Conservation (phyloP, 2,329 filamentous ascomycete genomes). For the Gremmenia infestans region DNA sequence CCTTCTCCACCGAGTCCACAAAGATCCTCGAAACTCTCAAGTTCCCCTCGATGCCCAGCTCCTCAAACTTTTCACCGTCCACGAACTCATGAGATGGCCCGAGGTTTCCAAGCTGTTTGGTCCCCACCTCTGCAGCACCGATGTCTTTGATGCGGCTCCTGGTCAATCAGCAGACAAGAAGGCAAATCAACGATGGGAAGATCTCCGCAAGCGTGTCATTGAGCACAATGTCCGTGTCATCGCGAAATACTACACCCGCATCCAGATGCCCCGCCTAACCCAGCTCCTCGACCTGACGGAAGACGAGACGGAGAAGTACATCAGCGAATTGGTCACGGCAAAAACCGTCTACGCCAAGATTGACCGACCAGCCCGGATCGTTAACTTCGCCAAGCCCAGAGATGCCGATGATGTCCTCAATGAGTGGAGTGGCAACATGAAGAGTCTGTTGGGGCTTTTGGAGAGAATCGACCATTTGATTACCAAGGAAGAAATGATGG, state of each 20-base stretch:
- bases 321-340: constrained; percentile 90
- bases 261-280: constrained; percentile 85
- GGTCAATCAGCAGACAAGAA: constrained; percentile 69
- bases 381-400: constrained; percentile 90
- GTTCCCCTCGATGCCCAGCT: constrained; percentile 78
- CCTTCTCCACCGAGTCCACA: constrained; percentile 85
- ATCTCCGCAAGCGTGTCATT: constrained; percentile 95
- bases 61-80: constrained; percentile 89
- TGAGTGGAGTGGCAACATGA: constrained; percentile 99
- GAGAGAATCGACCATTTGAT: constrained; percentile 97
- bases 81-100: constrained; percentile 98
- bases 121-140: constrained; percentile 78
- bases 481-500: constrained; percentile 99
- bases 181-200: constrained; percentile 82
- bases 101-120: constrained; percentile 86
- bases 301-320: constrained; percentile 98
- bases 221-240: constrained; percentile 98
- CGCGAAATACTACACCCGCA: constrained; percentile 97
- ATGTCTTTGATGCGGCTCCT: constrained; percentile 73
- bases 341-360: constrained; percentile 99
- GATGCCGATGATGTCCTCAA: constrained; percentile 96
- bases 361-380: constrained; percentile 84
- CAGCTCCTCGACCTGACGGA: constrained; percentile 87
- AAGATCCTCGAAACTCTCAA: constrained; percentile 74
- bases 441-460: constrained; percentile 76